Evolutionary conservation across 768 basidiomycete species (phyloP), one percentile per base, ranked within the genome.

Genomic region (Rhodotorula babjevae): DNA sequence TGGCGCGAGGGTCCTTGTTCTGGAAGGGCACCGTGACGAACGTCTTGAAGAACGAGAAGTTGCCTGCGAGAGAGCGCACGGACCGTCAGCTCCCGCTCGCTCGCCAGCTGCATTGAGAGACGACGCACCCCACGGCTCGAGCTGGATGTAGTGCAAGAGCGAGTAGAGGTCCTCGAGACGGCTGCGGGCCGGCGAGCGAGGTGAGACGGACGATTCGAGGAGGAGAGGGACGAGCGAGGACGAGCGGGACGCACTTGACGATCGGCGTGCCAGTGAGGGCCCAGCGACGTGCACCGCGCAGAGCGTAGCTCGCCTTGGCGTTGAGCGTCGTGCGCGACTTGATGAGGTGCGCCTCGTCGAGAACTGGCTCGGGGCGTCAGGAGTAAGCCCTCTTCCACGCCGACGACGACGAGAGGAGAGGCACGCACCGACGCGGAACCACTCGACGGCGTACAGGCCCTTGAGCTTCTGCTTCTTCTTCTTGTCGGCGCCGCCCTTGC

Each of bases 221-320:
- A 18, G 27, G 12, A 3, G 4, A 10, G 31, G 31, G 19, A 42
- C n/a, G n/a, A 36, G 36, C 36, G 36, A 36, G 21, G 3, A 29
- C 25, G 12, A 3, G 5, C 5, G 94, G 91, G 12, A 95, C 84
- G 73, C 89, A 88, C 79, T 98, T 98, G 67, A 96, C 91, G 70
- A 98, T 97, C 0, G 95, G 95, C 10, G 95, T 98, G 21, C 92
- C 89, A 86, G 92, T 95, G 42, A 95, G 87, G 7, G 92, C 92
- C 95, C 95, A 98, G 74, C 90, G 85, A 59, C 91, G 83, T 71
- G 88, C 84, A 10, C 90, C 90, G 31, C 84, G 85, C 18, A 98
- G 84, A 11, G 90, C 90, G 79, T 90, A 97, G 58, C 91, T 91
- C 14, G 95, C 82, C 76, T 88, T 90, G 0, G 92, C 92, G 23